Conservation (phyloP, 768 basidiomycete genomes). For the Lactarius evosmus region DNA sequence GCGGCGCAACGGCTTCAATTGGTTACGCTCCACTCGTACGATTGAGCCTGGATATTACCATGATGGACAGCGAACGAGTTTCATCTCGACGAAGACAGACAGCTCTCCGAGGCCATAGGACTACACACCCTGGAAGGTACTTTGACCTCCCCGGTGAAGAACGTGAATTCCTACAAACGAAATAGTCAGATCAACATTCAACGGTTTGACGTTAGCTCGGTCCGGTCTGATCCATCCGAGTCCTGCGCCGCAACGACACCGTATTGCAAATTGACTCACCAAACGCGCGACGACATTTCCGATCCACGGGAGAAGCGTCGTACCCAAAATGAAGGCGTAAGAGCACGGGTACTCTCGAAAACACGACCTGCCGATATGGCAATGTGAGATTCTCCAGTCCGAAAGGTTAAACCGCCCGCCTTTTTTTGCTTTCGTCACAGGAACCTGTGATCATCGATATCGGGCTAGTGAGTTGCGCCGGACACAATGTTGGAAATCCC, state of each 20-base stretch:
- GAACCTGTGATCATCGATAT: background rate
- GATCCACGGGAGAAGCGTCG: conserved; percentile 18
- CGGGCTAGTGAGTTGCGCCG: background rate
- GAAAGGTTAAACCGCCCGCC: background rate
- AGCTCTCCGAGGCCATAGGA: background rate
- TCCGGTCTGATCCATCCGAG: no score
- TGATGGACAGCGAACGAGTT: conserved; percentile 3
- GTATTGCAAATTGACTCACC: conserved; percentile 6
- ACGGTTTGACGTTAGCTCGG: background rate
- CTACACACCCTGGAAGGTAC: background rate
- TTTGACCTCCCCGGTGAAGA: background rate
- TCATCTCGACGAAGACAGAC: background rate
- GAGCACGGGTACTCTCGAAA: no score
- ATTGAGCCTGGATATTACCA: background rate
- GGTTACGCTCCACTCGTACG: background rate
- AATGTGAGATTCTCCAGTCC: background rate
- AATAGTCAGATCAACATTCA: background rate
- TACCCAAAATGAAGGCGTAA: no score
- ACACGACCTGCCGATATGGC: conserved; percentile 2
- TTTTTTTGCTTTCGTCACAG: background rate
- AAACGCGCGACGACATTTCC: background rate
- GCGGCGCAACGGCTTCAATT: conserved; percentile 4
- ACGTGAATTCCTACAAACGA: no score
- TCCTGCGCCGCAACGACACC: background rate
- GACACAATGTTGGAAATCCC: background rate